Evolutionary conservation across 148 eudicot species (phyloP), one percentile per base, ranked within the genome.

Genomic region (Persicaria tinctoria): DNA sequence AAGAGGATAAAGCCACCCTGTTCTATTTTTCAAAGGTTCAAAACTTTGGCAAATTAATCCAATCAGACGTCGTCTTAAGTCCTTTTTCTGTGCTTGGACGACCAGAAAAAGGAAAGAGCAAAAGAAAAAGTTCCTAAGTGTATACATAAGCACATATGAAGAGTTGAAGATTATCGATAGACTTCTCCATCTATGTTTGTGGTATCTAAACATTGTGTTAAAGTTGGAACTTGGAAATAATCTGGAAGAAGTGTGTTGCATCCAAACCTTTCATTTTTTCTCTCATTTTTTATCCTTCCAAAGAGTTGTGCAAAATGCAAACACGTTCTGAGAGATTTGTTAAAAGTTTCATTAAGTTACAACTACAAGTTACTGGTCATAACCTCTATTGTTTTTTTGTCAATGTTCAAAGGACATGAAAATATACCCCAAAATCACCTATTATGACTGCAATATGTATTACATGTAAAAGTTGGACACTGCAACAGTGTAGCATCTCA

Each of bases 221-320:
- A 63, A 63, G 46, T 27, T 63, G 68, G 66, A 10, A 63, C 38
- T 27, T 63, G 68, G 66, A 63, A 63, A 8, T n/a, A 20, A 59
- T 59, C 64, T 59, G 64, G 38, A 6, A 32, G 64, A 5, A 59
- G n/a, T 63, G 68, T 32, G 41, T 32, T 32, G 41, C 41, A 32
- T 32, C 41, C 41, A n/a, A n/a, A n/a, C 41, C 41, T 32, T 23
- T 23, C 41, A 32, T 27, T 18, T n/a, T 16, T 27, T 38, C 8
- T 9, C 44, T 63, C 66, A 6, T 6, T 23, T 59, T 2, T 17
- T 59, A 32, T 20, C 38, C 38, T 59, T 38, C 10, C 4, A 54
- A 54, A 54, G 6, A 6, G 18, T 23, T 60, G 68, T 23, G 0
- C 9, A 60, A 60, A 23, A 41, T 23, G 0, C 10, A 60, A 60